Base-by-base conservation (phyloP, 129 eudicot species). In the Lactuca sativa region DNA sequence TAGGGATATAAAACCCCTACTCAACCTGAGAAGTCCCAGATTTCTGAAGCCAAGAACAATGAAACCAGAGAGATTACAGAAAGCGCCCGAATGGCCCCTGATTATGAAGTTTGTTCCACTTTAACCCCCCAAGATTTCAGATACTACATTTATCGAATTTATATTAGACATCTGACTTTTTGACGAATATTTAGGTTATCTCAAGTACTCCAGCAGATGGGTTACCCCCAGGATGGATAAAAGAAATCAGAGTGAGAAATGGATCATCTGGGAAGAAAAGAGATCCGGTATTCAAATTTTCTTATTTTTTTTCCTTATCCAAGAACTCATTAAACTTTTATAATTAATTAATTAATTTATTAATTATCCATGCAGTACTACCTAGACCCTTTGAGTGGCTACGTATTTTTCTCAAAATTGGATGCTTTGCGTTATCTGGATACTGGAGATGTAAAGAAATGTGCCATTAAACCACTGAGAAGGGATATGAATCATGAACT, bases 191-290 rank as follows among this genome's bases (percentile, higher is more conserved):
- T 21, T 74, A 91, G 97, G 86, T 71, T 76, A 12, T 75, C 73
- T 82, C 81, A 81, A 78, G 67, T 57, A 61, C 63, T 52, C 47
- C 81, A 0, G 88, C 70, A 59, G 88, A 86, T 13, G 90, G 79
- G 66, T 75, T 91, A 25, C 96, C 97, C 5, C 66, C 82, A 15
- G 97, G 96, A 10, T 91, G 97, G 97, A 76, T 82, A 18, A 84
- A 80, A 80, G 97, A 88, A 75, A 62, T 80, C 67, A 88, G 80
- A 83, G 62, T 56, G 44, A 83, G 78, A 64, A 6, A 9, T 61
- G 82, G 71, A 13, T 14, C 53, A 13, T 14, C 53, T 59, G 18
- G 32, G 69, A 67, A 33, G 34, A 78, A 77, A 56, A 78, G 60
- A 14, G 92, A 89, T 58, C 81, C 85, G 78, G 96, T 86, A 84